Evolutionary conservation across 495 filamentous ascomycete genomes (phyloP).

Genomic region (Penicillium argentinense): DNA sequence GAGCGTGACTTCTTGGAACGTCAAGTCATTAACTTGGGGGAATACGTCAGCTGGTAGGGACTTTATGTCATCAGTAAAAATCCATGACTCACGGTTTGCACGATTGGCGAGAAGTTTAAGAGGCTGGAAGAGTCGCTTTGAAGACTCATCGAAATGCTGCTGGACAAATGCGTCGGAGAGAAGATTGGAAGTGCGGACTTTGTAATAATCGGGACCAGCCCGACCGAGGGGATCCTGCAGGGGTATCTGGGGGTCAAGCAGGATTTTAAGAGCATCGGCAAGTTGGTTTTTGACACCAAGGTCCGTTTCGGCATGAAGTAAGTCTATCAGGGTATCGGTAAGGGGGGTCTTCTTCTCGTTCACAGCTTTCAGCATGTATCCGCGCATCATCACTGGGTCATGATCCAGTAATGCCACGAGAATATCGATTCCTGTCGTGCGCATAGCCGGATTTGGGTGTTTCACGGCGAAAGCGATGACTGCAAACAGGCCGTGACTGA

Average conservation of each 20-base stretch:
- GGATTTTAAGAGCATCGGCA: constrained; percentile 90
- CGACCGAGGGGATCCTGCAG: constrained; percentile 64
- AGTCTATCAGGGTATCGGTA: constrained; percentile 90
- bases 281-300: constrained; percentile 95
- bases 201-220: constrained; percentile 67
- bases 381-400: constrained; percentile 89
- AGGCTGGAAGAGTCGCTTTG: constrained; percentile 82
- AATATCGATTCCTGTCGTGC: constrained; percentile 92
- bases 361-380: constrained; percentile 87
- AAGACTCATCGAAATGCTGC: constrained; percentile 87
- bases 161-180: constrained; percentile 82
- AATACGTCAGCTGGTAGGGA: too few relatives aligned
- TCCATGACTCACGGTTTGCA: constrained; percentile 50
- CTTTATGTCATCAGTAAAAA: too few relatives aligned
- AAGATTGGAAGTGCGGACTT: constrained; percentile 63
- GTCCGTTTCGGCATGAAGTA: constrained; percentile 87
- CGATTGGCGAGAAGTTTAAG: constrained; percentile 77
- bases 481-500: constrained; percentile 78
- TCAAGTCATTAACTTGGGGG: constrained; percentile 62
- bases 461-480: constrained; percentile 91
- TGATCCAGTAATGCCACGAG: constrained; percentile 94
- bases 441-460: constrained; percentile 77
- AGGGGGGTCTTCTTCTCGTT: constrained; percentile 82
- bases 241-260: constrained; percentile 78
- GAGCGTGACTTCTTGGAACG: constrained; percentile 79